Conservation (phyloP, 257 asterid genomes). For the Nicotiana benthamiana region DNA sequence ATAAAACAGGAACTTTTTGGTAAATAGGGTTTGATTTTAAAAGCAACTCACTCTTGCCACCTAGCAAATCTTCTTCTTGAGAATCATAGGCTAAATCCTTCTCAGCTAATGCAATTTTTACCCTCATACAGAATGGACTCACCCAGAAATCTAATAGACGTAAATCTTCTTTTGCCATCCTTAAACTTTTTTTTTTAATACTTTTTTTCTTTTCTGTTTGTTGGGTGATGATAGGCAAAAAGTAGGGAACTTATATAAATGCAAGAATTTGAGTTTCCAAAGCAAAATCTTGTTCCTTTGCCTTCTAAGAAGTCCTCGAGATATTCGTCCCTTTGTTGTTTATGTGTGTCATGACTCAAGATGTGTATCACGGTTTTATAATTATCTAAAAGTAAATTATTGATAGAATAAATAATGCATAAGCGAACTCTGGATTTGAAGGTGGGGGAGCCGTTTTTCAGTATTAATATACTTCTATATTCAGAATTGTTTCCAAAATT, state of each 20-base stretch:
- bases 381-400: no score
- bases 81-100: constrained; percentile 42
- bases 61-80: constrained; percentile 43
- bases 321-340: no score
- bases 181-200: neutral
- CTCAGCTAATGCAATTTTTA: constrained; percentile 45
- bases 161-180: constrained; percentile 41
- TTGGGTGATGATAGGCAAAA: neutral
- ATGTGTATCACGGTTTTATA: no score
- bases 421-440: no score
- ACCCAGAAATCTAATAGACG: constrained; percentile 43
- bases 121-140: constrained; percentile 53
- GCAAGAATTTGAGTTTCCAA: neutral
- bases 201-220: neutral
- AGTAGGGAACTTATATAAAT: neutral
- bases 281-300: neutral
- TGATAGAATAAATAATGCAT: no score
- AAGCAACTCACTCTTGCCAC: constrained; percentile 52
- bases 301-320: no score
- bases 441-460: no score
- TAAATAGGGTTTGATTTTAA: constrained; percentile 56
- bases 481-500: no score
- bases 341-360: no score
- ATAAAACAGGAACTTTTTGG: constrained; percentile 62
- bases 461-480: no score